Conservation (phyloP, 371 early-diverging fungal genomes). For the Coemansia linderi region DNA sequence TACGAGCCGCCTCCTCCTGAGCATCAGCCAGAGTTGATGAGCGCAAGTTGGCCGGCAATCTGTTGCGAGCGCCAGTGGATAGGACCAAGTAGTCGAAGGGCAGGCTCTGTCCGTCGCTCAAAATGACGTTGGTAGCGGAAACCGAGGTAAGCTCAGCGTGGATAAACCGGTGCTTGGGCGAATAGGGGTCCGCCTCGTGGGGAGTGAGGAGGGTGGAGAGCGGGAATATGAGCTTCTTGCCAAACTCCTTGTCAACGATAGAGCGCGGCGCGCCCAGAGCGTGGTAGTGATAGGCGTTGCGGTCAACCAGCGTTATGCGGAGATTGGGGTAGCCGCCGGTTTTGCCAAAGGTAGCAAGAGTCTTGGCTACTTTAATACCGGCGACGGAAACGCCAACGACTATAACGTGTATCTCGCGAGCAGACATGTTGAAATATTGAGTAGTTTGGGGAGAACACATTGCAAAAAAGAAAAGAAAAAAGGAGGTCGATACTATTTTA, state of each 20-base stretch:
- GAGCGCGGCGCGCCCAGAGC: constrained; percentile 32
- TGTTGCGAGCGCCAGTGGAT: constrained; percentile 54
- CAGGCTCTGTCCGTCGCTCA: constrained; percentile 42
- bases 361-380: constrained; percentile 26
- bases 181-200: constrained; percentile 14
- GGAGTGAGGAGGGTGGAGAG: constrained; percentile 12
- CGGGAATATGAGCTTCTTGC: constrained; percentile 22
- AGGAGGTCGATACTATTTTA: neutral
- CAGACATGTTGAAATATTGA: constrained; percentile 16
- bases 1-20: constrained; percentile 13
- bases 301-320: constrained; percentile 34
- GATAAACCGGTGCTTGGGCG: constrained; percentile 37
- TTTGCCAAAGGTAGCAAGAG: constrained; percentile 24
- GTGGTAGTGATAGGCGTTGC: constrained; percentile 36
- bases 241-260: constrained; percentile 26
- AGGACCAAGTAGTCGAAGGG: constrained; percentile 56
- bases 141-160: constrained; percentile 20
- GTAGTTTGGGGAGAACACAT: neutral
- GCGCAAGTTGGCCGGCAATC: constrained; percentile 35
- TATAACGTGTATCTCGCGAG: constrained; percentile 40
- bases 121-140: neutral
- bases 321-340: constrained; percentile 26
- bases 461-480: neutral
- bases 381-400: constrained; percentile 36
- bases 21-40: constrained; percentile 32